Evolutionary conservation across 1,139 yeast species (phyloP), one percentile per base, ranked within the genome.

Genomic region (Debaryomycetaceae sp.): DNA sequence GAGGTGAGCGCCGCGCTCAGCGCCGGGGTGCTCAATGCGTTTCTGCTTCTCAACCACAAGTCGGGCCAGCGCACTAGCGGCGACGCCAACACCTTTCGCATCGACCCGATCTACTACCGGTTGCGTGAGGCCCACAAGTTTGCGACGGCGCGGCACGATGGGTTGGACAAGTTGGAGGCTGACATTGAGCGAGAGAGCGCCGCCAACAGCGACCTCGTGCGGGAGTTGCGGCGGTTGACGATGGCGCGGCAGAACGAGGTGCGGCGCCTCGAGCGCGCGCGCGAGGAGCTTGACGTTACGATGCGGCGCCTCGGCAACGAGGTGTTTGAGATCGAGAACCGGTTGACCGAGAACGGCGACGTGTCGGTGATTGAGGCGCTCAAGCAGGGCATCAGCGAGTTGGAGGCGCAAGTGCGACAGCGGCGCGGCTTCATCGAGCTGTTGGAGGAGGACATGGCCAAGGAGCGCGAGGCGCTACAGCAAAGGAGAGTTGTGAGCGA

Each of bases 41-140:
- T 69, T 25, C 61, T 78, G 0, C 48, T 69, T 7, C 58, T 65
- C 29, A 60, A 70, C 37, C 46, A 56, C 11, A 49, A 61, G 15
- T 56, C 65, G 6, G 70, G 74, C 15, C 61, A 67, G 34, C 66
- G 75, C 29, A 46, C 56, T 8, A 49, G 54, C 33, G 56, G 53
- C 16, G 45, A 48, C 28, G 63, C 62, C 16, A 67, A 71, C 1
- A 65, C 71, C 2, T 64, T 75, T 14, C 63, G 75, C 38, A 59
- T 71, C 13, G 85, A 83, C 51, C 89, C 95, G 0, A 56, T 80
- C 4, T 59, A 56, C 41, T 76, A 61, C 34, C 41, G 42, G 28
- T 35, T 43, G 4, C 48, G 49, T 18, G 60, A 48, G 6, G 45
- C 57, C 2, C 52, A 52, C 15, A 66, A 63, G 36, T 54, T 66